Evolutionary conservation across 78 protist species (phyloP), one percentile per base, ranked within the genome.

Genomic region (Fonticula alba): DNA sequence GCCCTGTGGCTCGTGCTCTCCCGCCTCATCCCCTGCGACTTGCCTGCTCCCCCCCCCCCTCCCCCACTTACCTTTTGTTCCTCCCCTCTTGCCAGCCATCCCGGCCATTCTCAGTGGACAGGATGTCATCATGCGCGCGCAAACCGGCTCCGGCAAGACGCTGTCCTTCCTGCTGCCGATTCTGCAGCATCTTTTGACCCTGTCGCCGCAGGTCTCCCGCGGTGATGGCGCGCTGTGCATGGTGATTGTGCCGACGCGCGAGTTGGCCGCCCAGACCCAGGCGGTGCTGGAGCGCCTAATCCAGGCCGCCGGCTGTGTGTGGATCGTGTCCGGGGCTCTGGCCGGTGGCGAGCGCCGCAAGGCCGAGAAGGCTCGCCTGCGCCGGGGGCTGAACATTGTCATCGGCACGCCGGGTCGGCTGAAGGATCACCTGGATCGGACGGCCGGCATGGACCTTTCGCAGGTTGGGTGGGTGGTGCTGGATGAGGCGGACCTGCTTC

Each of bases 401-500:
- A 74, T 83, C 5, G 53, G 82, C 11, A 83, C 89, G 11, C 78
- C 83, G 11, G 89, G 89, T 10, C 53, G 84, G 9, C 65, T 83
- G 37, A 62, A 61, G 20, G 81, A 83, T 54, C 84, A 83, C 41
- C 55, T 79, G 41, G 43, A 38, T 7, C 43, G 43, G 17, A 3
- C 7, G 43, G 43, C 43, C 43, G 3, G 3, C 43, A 3, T 38
- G 17, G 1, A 37, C 24, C 3, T 40, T n/a, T n/a, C n/a, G n/a
- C n/a, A n/a, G n/a, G n/a, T n/a, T n/a, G n/a, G n/a, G n/a, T n/a
- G n/a, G n/a, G n/a, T n/a, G n/a, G 7, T 38, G 10, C 64, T 89
- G 41, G 95, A 89, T 63, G 95, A 89, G 73, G 95, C 95, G 0
- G 95, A 89, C 68, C 74, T 89, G 41, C 84, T 87, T 92, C 70